Percentiles rank a stretch among this genome's conserved stretches.
Conservation (phyloP, 176 grass and related monocot genomes). For the Ananas comosus region DNA sequence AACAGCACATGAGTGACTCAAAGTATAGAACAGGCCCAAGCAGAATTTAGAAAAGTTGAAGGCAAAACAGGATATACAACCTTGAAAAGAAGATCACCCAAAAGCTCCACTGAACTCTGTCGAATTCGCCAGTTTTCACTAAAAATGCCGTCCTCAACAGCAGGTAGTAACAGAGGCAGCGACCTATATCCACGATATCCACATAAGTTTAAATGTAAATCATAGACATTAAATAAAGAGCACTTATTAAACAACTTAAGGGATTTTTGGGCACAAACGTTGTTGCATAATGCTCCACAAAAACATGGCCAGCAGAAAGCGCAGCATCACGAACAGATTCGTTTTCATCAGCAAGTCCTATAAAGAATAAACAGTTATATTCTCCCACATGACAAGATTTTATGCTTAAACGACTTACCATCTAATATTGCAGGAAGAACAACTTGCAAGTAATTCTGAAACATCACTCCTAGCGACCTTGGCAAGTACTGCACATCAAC, state of each 20-base stretch:
- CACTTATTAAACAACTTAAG: background rate
- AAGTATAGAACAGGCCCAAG: conserved; percentile 5
- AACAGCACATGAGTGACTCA: conserved; percentile 20
- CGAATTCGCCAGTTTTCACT: conserved; percentile 94
- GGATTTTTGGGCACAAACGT: conserved; percentile 31
- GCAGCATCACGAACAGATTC: conserved; percentile 96
- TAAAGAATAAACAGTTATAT: conserved; percentile 7
- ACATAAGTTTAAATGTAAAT: conserved; percentile 24
- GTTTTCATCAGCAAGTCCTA: conserved; percentile 97
- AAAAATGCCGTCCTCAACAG: conserved; percentile 96
- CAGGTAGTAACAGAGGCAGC: conserved; percentile 82
- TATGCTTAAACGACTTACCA: conserved; percentile 42
- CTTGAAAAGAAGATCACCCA: conserved; percentile 98
- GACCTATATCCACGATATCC: conserved; percentile 50
- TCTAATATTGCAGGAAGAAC: conserved; percentile 97
- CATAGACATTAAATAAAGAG: background rate
- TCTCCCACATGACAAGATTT: conserved; percentile 12
- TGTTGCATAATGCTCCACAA: conserved; percentile 97
- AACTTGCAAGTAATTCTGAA: conserved; percentile 81
- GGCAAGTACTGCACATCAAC: conserved; percentile 68
- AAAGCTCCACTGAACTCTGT: conserved; percentile 93
- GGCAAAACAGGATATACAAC: conserved; percentile 18
- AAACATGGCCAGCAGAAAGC: conserved; percentile 90
- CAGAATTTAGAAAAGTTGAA: conserved; percentile 13
- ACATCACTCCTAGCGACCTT: conserved; percentile 73